Evolutionary conservation across 2,329 filamentous ascomycete genomes (phyloP), one percentile per base, ranked within the genome.

Genomic region (Zasmidium citrigriseum): DNA sequence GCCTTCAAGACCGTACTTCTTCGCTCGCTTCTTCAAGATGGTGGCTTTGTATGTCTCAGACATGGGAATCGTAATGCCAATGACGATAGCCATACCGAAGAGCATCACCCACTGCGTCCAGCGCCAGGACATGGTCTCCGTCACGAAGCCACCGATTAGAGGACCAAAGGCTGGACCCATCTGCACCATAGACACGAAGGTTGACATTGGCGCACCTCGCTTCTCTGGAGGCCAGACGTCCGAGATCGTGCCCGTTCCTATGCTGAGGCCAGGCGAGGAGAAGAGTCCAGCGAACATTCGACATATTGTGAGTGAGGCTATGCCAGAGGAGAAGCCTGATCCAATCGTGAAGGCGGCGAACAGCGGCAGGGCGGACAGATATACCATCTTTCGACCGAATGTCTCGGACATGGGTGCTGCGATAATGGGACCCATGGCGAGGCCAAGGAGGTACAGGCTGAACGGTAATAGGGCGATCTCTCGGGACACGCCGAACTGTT

Each of bases 201-300:
- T 29, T 12, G 53, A n/a, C 59, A 61, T 59, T 2, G 61, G 59
- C 9, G 57, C 46, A 11, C 25, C 55, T 41, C 61, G 48, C 45
- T 63, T 46, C 4, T 56, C 27, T 7, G 61, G 57, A 12, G 29
- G 25, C 49, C 48, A 65, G n/a, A 64, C 21, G 47, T 65, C 63
- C 3, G 61, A 54, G 16, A 60, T 55, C 4, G 57, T 58, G 1
- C 57, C 59, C 5, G 51, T 47, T 16, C 59, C 62, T 21, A 60
- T 58, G 1, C 22, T 47, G 12, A 65, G 46, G 9, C 69, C 90
- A 81, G 64, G 89, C 83, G 29, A 87, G 29, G 88, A 89, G 61
- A 89, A 89, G 71, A 88, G 71, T 0, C 89, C 88, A 51, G 90
- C 89, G 66, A 91, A 89, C 76, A 93, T 86, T 2, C 86, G 76